phyloP scores from a whole-genome alignment of 1,284 basidiomycete species.

The Pseudozyma tsukubaensis region DNA sequence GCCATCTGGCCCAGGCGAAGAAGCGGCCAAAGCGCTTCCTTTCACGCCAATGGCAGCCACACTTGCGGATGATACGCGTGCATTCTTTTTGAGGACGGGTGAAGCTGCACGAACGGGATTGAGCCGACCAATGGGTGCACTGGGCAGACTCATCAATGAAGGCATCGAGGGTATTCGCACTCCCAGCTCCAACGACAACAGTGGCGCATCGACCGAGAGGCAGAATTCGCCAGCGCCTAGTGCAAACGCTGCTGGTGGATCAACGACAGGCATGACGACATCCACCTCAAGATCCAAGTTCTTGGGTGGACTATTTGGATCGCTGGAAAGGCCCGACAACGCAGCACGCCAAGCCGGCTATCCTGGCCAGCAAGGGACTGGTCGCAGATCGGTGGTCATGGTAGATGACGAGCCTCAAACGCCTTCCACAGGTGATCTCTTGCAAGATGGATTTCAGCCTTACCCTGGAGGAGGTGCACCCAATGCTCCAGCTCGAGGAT shows the following conservation, averaged over 20 bases:
- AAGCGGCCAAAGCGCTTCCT: slow-evolving; percentile 51
- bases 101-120: slow-evolving; percentile 65
- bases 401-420: slow-evolving; percentile 50
- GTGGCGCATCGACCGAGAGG: slow-evolving; percentile 43
- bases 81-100: slow-evolving; percentile 66
- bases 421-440: slow-evolving; percentile 37
- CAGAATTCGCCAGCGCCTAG: slow-evolving; percentile 35
- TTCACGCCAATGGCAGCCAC: slow-evolving; percentile 50
- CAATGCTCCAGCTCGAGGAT: slow-evolving; percentile 36
- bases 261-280: slow-evolving; percentile 18
- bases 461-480: slow-evolving; percentile 33
- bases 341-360: slow-evolving; percentile 12
- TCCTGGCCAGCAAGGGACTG: slow-evolving; percentile 18
- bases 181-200: slow-evolving; percentile 45
- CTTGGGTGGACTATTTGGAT: slow-evolving; percentile 47
- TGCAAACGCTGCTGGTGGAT: neutral
- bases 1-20: slow-evolving; percentile 47
- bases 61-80: slow-evolving; percentile 66
- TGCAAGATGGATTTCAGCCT: slow-evolving; percentile 45
- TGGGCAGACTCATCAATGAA: slow-evolving; percentile 64
- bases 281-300: slow-evolving; percentile 46
- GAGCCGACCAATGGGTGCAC: slow-evolving; percentile 61
- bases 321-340: slow-evolving; percentile 30
- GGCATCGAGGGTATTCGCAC: slow-evolving; percentile 63
- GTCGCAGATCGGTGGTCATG: slow-evolving; percentile 13